Evolutionary conservation across 306 rosid genomes (phyloP).

Genomic region (Pterocarpus santalinus): DNA sequence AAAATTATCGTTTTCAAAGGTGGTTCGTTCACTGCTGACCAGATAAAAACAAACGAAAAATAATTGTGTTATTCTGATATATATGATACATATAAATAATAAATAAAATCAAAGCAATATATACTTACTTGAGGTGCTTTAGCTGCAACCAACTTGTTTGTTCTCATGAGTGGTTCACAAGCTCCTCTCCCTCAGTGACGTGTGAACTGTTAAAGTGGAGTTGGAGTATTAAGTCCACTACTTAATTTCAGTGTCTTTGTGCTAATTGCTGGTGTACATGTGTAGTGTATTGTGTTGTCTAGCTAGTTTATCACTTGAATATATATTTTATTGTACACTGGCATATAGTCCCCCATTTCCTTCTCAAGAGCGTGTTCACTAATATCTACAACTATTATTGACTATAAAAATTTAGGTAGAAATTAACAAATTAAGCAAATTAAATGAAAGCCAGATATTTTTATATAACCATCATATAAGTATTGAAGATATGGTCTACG

Average conservation of each 20-base stretch:
- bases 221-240: slow-evolving; percentile 55
- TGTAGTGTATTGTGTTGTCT: neutral
- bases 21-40: slow-evolving; percentile 40
- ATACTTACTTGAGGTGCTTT: slow-evolving; percentile 32
- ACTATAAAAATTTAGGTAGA: no score
- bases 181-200: slow-evolving; percentile 56
- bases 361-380: slow-evolving; percentile 4
- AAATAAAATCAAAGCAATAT: neutral
- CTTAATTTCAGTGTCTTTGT: neutral
- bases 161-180: slow-evolving; percentile 62
- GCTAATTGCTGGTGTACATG: no score
- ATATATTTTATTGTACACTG: neutral
- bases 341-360: slow-evolving; percentile 3
- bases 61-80: neutral
- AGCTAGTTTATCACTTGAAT: neutral
- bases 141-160: slow-evolving; percentile 46
- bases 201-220: slow-evolving; percentile 63
- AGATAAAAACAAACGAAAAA: neutral
- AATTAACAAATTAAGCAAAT: neutral
- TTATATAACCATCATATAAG: neutral
- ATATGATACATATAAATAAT: neutral
- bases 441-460: neutral
- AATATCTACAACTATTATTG: neutral
- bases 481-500: slow-evolving; percentile 20
- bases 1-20: slow-evolving; percentile 34